Base-by-base conservation (phyloP, 2,329 filamentous ascomycete species). In the Penicillium sp. region DNA sequence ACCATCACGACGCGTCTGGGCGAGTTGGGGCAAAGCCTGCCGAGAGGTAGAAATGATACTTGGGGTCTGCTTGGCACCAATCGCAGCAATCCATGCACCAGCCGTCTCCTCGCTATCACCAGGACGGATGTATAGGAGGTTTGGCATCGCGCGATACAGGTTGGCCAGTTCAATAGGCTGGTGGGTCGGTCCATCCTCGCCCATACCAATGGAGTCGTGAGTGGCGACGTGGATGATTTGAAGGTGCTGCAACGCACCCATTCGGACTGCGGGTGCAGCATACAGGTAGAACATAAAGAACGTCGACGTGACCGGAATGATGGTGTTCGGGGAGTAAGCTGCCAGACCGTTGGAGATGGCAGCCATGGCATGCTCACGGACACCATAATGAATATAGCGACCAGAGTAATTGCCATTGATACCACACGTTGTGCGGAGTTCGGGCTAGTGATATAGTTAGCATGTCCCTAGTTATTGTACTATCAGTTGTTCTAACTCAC, bases 331-430 rank as follows among this genome's bases (percentile, higher is more conserved):
- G 51, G 70, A 69, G 52, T 72, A 83, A 1, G 81, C 81, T 0
- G 81, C 79, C 4, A 84, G 64, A 3, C 80, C 81, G 60, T 95
- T 95, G 77, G 94, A 86, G 74, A 94, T 88, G 65, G 87, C 87
- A 2, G 72, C 73, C 81, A 84, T 83, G 48, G 79, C 79, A 59
- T 82, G 79, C 57, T 82, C 79, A 12, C 80, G 76, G 43, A 83
- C 76, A 42, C 80, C 80, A 61, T 74, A 82, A 61, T 78, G 79
- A 52, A 82, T 69, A 52, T 74, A 74, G 7, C 73, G 69, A 21
- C 72, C 73, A 2, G 63, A 61, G 56, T 77, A 77, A 63, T 76
- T 67, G 37, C 80, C 81, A 53, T 77, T 77, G 57, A 63, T 60
- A 19, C 53, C 52, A 42, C 64, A 67, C 5, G 53, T 60, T 0